Base-by-base conservation (phyloP, 371 early-diverging fungal genomes). In the Aphelidium insulamus region DNA sequence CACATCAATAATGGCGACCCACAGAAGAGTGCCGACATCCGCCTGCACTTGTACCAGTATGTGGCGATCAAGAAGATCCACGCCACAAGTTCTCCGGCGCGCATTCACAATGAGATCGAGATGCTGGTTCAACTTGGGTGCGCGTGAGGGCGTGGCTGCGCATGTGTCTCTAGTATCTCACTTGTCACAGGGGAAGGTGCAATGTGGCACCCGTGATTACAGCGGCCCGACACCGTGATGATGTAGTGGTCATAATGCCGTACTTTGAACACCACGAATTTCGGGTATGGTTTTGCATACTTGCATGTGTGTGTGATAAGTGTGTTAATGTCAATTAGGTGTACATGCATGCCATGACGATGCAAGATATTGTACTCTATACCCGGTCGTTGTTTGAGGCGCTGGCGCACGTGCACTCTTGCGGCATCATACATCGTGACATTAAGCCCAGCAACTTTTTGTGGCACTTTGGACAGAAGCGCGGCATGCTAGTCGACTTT, bases 381-480 rank as follows among this genome's bases (percentile, higher is more conserved):
- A 54, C 95, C 40, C 61, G 66, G 5, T 64, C 72, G 7, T 49
- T 98, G 3, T 52, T 95, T 7, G 53, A 55, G 12, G 84, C 77
- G 0, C 49, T 88, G 5, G 50, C 54, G 11, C 52, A 76, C 37
- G 54, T 86, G 3, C 95, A 97, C 38, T 45, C 39, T 14, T 50
- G 59, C 17, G 50, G 57, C 1, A 69, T 82, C 26, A 66, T 88
- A 26, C 92, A 91, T 38, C 66, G 97, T 15, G 99, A 98, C 47
- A 64, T 98, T 30, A 98, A 98, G 45, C 99, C 98, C 1, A 68
- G 72, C 33, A 98, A 97, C 43, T 99, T 97, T 49, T 51, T 99
- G 6, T 99, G 80, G 46, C 62, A 78, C 41, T 46, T 52, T 0
- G 47, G 48, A 17, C 38, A 40, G 11, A 59, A 66, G 23, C 69